These are phyloP conservation scores for Cinchona pubescens DNA, from an alignment of 257 asterid genomes.

Conservation along the genomic window DNA sequence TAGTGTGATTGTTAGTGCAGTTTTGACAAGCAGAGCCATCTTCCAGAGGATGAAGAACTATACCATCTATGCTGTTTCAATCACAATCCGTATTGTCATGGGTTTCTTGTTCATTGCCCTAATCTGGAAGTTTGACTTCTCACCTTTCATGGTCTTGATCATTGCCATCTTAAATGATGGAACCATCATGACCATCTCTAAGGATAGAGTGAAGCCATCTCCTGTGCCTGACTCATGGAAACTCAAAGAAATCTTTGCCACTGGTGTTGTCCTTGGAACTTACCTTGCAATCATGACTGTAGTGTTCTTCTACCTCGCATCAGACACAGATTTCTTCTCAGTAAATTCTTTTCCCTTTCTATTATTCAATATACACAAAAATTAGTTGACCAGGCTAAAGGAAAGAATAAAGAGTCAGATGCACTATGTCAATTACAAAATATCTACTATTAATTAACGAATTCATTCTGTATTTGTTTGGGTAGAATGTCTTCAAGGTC, in stretches of 20 bases:
- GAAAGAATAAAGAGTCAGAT: neutral
- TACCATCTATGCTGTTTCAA: slow-evolving; percentile 86
- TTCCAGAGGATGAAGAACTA: slow-evolving; percentile 93
- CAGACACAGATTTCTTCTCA: slow-evolving; percentile 63
- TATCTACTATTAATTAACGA: neutral
- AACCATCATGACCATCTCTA: slow-evolving; percentile 92
- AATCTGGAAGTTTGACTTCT: slow-evolving; percentile 85
- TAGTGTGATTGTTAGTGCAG: slow-evolving; percentile 83
- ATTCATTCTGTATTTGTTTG: neutral
- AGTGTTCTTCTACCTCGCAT: slow-evolving; percentile 70
- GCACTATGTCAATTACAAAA: neutral
- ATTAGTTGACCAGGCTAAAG: neutral
- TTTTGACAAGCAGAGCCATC: slow-evolving; percentile 83
- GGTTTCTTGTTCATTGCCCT: slow-evolving; percentile 90
- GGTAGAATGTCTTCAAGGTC: slow-evolving; percentile 45
- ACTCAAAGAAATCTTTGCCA: slow-evolving; percentile 83
- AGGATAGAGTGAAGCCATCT: slow-evolving; percentile 83
- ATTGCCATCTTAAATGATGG: slow-evolving; percentile 89
- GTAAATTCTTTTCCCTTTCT: slow-evolving; percentile 29
- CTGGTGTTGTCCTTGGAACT: slow-evolving; percentile 81
- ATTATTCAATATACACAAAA: neutral
- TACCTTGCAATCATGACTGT: slow-evolving; percentile 79
- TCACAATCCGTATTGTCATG: slow-evolving; percentile 80
- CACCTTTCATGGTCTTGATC: slow-evolving; percentile 89
- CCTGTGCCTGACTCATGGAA: slow-evolving; percentile 95